Evolutionary conservation across 208 protist species (phyloP), one percentile per base, ranked within the genome.

Genomic region (Wallacemonas sp.): DNA sequence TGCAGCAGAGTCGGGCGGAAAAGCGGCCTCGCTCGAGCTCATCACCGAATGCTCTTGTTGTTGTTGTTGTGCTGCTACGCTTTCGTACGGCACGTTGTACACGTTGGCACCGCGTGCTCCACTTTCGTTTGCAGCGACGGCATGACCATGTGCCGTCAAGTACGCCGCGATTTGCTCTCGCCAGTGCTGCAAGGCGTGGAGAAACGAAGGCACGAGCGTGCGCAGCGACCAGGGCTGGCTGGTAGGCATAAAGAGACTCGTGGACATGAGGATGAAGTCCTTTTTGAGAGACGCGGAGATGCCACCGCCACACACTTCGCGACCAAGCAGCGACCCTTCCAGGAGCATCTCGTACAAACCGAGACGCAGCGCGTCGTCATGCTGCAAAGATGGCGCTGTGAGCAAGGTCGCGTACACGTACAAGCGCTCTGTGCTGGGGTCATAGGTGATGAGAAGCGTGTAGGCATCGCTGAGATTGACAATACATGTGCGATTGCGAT

Each of bases 361-460:
- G 41, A 91, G 64, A 28, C 71, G 59, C 21, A 93, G 68, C 51
- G 33, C 41, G 14, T 58, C 51, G 28, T 58, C 51, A 1, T 58
- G 22, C 51, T 58, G 51, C 15, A 58, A 19, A 3, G 51, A 58
- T 19, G 51, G 51, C 0, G 68, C 26, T 15, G 83, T 81, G 12
- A 91, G 60, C n/a, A 94, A 66, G 1, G 88, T 88, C 22, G 79
- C 76, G 75, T 94, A 94, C 8, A 90, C 38, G 59, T 74, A 90
- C 0, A 94, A 72, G n/a, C 88, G 55, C 72, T 91, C 80, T 47
- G 88, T 91, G 47, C 54, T 65, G 4, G 68, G 68, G 65, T 94
- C 84, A 70, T 81, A 91, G 17, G 82, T 89, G 41, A 94, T 49
- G 15, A 94, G 58, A 27, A 94, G 63, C 47, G 76, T 90, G 65